Conservation (phyloP, 805 yeast species). For the Candida boidinii region DNA sequence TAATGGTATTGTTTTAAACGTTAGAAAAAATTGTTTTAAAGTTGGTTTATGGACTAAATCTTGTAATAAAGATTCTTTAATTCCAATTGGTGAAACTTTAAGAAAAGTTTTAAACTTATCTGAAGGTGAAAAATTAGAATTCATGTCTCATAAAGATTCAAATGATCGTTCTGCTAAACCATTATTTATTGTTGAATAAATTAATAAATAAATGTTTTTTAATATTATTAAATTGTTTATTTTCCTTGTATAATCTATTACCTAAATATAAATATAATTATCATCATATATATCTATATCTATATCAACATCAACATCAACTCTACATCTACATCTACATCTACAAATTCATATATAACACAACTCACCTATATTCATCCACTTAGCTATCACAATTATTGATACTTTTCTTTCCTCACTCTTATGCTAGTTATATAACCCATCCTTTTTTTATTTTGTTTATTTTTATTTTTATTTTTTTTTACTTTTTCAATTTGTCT, state of each 20-base stretch:
- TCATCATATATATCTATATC: too few relatives aligned
- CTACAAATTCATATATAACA: too few relatives aligned
- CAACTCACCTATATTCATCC: too few relatives aligned
- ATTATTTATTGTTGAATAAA: constrained; percentile 11
- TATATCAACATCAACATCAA: too few relatives aligned
- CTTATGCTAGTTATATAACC: too few relatives aligned
- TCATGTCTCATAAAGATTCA: constrained; percentile 54
- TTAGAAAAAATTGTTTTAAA: constrained; percentile 74
- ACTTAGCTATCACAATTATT: too few relatives aligned
- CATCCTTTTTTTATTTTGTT: too few relatives aligned
- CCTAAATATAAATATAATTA: too few relatives aligned
- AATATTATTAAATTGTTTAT: neutral
- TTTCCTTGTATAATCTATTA: neutral
- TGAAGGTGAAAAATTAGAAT: constrained; percentile 74
- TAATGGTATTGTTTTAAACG: constrained; percentile 87
- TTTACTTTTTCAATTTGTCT: too few relatives aligned
- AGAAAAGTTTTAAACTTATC: constrained; percentile 74
- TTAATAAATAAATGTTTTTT: neutral
- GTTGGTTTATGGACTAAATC: constrained; percentile 92
- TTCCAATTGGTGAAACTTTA: constrained; percentile 76
- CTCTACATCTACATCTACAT: too few relatives aligned
- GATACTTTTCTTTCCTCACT: too few relatives aligned
- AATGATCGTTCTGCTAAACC: constrained; percentile 22
- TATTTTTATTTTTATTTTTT: too few relatives aligned
- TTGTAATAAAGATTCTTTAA: constrained; percentile 49